Evolutionary conservation across 2,329 filamentous ascomycete species (phyloP), one percentile per base, ranked within the genome.

Genomic region (Aureobasidium namibiae): DNA sequence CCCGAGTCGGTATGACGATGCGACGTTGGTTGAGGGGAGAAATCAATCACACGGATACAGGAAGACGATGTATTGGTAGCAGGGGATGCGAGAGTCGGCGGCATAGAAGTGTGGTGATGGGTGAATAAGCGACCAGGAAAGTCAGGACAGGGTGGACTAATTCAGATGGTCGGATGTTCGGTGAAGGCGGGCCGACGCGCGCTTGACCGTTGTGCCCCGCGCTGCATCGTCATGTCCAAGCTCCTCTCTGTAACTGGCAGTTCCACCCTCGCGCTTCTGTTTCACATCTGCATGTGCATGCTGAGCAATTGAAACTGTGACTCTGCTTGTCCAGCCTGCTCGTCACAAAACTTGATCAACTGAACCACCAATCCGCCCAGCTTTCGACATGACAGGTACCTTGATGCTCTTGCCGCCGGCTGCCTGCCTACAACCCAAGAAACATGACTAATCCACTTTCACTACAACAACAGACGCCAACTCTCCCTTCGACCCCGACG

Each of bases 401-500:
- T 1, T 38, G 21, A 31, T 29, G 24, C 21, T 41, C 54, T 38
- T 24, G 29, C 54, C 42, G 16, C 26, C 45, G 45, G 45, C 45
- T 31, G 34, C 52, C 41, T 42, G 58, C 48, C 24, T 42, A 41
- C 24, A 16, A 10, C 3, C 8, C 18, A 21, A 24, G 23, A 14
- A 16, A 14, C 38, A 45, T 58, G 44, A 58, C 54, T 58, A 58
- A 58, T 58, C 54, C 23, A 7, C 52, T 45, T 48, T 21, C 29
- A 18, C 33, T 44, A 42, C 14, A 36, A 34, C 23, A 42, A 44
- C 41, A 48, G 59, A 18, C 53, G 46, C 59, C 34, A 29, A 58
- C 54, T 56, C 53, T 29, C 31, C 53, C 53, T 58, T 58, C 16
- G 80, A 83, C 66, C 69, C 66, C 65, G 80, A 82, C 69, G 79